Evolutionary conservation across 2,329 filamentous ascomycete species (phyloP), one percentile per base, ranked within the genome.

Genomic region (Penicillium occitanis): DNA sequence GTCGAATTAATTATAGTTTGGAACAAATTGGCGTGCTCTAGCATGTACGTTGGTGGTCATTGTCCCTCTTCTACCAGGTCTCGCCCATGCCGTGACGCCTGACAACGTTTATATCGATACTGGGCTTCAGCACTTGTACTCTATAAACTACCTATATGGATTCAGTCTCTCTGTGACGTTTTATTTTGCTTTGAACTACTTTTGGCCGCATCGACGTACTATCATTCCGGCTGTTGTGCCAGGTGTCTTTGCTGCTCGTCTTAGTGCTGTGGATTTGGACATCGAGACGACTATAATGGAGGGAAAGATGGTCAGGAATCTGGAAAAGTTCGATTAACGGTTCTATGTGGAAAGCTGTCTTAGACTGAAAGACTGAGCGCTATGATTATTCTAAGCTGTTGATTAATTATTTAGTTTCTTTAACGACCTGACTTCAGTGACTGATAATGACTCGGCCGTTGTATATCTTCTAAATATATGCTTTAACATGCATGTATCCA

Each of bases 11-110:
- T n/a, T 44, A 7, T 5, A 64, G 63, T 59, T 51, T 30, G 63
- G 63, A 53, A 65, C 63, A 60, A 65, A 65, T 53, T 65, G 63
- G 63, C 63, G 63, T 60, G 63, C 63, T 30, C 44, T 65, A 7
- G 57, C 55, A 25, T 65, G 63, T 17, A 65, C 19, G 22, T 33
- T 65, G 35, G 53, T 65, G 14, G 63, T 65, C 44, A 48, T 65
- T 5, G 30, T 65, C 19, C 63, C 63, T 14, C 55, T 65, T 42
- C 28, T 65, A 51, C 63, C 63, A 50, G 63, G 63, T 11, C 63
- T 65, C 3, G 63, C 55, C 44, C 13, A 65, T 14, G 63, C 63
- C 30, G 63, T 65, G 7, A 65, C 63, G 14, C 63, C 63, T 53
- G 1, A 60, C 7, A 51, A 30, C 19, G 46, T 60, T 33, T 33